phyloP scores from a whole-genome alignment of 495 filamentous ascomycete species.

The Eremomyces bilateralis region DNA sequence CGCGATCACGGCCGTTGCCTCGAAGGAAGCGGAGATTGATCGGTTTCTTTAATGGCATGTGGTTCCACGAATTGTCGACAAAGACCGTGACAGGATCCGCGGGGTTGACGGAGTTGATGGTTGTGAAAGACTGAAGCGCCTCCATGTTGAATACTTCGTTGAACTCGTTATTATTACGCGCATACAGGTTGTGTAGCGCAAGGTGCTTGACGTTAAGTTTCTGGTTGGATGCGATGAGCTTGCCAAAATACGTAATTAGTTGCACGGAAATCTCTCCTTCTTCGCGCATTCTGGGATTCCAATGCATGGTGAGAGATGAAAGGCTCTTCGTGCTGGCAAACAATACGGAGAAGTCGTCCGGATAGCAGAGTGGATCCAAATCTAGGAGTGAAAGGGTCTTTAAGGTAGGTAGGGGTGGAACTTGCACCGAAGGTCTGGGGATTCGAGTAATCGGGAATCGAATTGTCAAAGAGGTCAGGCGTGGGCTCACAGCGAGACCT shows the following conservation, averaged over 20 bases:
- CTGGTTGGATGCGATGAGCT: constrained; percentile 24
- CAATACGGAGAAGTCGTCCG: constrained; percentile 38
- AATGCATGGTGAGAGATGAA: constrained; percentile 32
- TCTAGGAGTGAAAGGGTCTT: constrained; percentile 29
- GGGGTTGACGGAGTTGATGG: constrained; percentile 26
- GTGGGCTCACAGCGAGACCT: constrained; percentile 26
- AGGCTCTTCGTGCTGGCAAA: constrained; percentile 30
- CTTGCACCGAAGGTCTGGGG: constrained; percentile 33
- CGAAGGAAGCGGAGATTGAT: constrained; percentile 18
- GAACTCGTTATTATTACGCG: constrained; percentile 26
- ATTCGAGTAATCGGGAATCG: constrained; percentile 32
- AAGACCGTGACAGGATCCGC: constrained; percentile 28
- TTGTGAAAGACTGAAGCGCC: constrained; percentile 27
- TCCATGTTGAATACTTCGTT: constrained; percentile 21
- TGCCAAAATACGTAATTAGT: constrained; percentile 34
- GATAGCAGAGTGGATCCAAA: constrained; percentile 43
- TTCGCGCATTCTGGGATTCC: constrained; percentile 39
- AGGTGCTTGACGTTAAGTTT: constrained; percentile 26
- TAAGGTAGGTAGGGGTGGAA: constrained; percentile 35
- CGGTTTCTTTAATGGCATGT: not conserved
- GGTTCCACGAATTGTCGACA: constrained; percentile 18
- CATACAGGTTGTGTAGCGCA: constrained; percentile 34
- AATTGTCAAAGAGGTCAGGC: constrained; percentile 31
- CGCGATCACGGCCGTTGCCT: constrained; percentile 23
- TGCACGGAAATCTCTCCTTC: constrained; percentile 33